Evolutionary conservation across 768 basidiomycete genomes (phyloP).

Genomic region (Hypsizygus marmoreus): DNA sequence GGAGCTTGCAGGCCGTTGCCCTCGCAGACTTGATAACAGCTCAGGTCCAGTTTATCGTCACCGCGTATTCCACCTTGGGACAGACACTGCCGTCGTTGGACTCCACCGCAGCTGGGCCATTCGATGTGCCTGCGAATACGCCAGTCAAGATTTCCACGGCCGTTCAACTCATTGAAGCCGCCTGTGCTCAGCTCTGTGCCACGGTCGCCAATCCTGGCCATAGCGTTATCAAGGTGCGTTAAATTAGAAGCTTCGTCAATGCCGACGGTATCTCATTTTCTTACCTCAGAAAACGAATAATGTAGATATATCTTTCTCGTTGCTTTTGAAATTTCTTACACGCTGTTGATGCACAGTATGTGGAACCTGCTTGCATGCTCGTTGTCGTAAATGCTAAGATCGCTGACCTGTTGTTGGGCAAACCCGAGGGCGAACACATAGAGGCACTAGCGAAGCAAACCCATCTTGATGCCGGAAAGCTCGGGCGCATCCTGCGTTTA

Average conservation of each 20-base stretch:
- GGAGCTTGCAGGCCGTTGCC: too few species aligned
- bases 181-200: slow-evolving; percentile 27
- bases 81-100: not conserved
- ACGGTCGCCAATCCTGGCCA: slow-evolving; percentile 27
- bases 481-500: slow-evolving; percentile 34
- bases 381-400: slow-evolving; percentile 32
- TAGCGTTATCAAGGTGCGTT: slow-evolving; percentile 27
- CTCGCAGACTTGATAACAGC: not conserved
- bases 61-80: not conserved
- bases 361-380: slow-evolving; percentile 29
- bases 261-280: not conserved
- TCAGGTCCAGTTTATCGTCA: not conserved
- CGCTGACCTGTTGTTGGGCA: slow-evolving; percentile 33
- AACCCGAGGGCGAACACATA: slow-evolving; percentile 35
- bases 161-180: slow-evolving; percentile 28
- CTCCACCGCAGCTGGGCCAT: not conserved
- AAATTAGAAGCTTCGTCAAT: not conserved
- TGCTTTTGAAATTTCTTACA: not conserved
- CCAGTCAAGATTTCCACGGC: slow-evolving; percentile 11
- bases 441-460: slow-evolving; percentile 25
- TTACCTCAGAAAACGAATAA: slow-evolving; percentile 15
- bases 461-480: slow-evolving; percentile 31
- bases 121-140: not conserved
- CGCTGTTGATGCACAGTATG: slow-evolving; percentile 15
- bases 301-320: slow-evolving; percentile 5